These are phyloP conservation scores for Blastomyces gilchristii DNA, from an alignment of 2,329 filamentous ascomycete genomes.

Conservation along the genomic window DNA sequence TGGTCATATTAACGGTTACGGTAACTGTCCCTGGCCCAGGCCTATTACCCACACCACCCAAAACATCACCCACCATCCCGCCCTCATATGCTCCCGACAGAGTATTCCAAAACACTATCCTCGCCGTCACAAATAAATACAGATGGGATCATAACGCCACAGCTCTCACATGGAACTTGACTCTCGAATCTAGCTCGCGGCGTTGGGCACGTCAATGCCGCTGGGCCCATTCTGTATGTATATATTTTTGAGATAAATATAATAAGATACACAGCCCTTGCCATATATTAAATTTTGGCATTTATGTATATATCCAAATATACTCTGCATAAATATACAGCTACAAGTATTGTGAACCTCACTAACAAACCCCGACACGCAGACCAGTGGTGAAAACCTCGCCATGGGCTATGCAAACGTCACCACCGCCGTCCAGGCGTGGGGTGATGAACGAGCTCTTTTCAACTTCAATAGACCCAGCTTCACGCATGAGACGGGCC, in stretches of 20 bases:
- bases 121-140: slow-evolving; percentile 52
- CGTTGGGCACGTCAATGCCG: slow-evolving; percentile 40
- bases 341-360: background rate
- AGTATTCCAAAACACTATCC: slow-evolving; percentile 1
- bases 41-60: background rate
- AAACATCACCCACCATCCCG: background rate
- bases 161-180: slow-evolving; percentile 54
- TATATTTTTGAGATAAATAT: background rate
- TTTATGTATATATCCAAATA: background rate
- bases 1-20: background rate
- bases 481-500: slow-evolving; percentile 53
- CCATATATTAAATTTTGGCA: background rate
- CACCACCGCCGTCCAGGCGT: slow-evolving; percentile 51
- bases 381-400: slow-evolving; percentile 57
- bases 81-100: background rate
- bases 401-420: slow-evolving; percentile 56
- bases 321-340: background rate
- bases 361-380: background rate
- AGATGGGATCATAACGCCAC: slow-evolving; percentile 52
- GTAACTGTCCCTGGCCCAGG: background rate
- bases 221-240: slow-evolving; percentile 33
- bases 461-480: slow-evolving; percentile 49
- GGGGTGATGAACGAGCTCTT: slow-evolving; percentile 42
- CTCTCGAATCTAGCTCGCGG: slow-evolving; percentile 47
- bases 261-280: background rate